These are phyloP conservation scores for Boletus holoroseus DNA, from an alignment of 1,284 basidiomycete genomes.

Conservation along the genomic window DNA sequence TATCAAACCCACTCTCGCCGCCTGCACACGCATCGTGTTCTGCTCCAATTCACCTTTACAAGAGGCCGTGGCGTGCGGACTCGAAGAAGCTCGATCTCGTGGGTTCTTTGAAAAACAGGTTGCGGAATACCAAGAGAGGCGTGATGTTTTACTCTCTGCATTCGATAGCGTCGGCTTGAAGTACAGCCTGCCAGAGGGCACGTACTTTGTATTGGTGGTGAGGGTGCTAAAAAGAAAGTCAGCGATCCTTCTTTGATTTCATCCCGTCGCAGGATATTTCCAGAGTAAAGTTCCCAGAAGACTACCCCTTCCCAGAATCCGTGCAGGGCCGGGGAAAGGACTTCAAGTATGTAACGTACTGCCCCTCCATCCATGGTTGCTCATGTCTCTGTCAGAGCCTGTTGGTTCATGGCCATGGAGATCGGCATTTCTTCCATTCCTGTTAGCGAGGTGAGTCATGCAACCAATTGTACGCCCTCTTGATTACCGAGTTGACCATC, in stretches of 20 bases:
- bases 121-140: conserved; percentile 77
- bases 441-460: conserved; percentile 74
- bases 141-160: conserved; percentile 65
- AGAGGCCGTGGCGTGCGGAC: conserved; percentile 84
- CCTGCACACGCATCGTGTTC: conserved; percentile 92
- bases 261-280: conserved; percentile 64
- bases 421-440: conserved; percentile 89
- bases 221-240: conserved; percentile 20
- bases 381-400: conserved; percentile 47
- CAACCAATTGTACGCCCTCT: neutral
- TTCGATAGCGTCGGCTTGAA: conserved; percentile 84
- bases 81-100: conserved; percentile 69
- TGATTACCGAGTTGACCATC: neutral
- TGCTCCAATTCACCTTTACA: conserved; percentile 89
- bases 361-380: neutral
- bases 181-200: conserved; percentile 85
- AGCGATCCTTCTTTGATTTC: conserved; percentile 1
- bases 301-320: conserved; percentile 76
- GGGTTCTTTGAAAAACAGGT: conserved; percentile 80
- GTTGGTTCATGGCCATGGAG: conserved; percentile 88
- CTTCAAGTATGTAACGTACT: conserved; percentile 57
- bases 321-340: conserved; percentile 81
- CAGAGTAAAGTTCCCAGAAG: conserved; percentile 73
- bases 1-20: conserved; percentile 82
- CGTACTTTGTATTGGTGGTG: conserved; percentile 86